Evolutionary conservation across 345 rosid genomes (phyloP).

Genomic region (Garcia nutans): DNA sequence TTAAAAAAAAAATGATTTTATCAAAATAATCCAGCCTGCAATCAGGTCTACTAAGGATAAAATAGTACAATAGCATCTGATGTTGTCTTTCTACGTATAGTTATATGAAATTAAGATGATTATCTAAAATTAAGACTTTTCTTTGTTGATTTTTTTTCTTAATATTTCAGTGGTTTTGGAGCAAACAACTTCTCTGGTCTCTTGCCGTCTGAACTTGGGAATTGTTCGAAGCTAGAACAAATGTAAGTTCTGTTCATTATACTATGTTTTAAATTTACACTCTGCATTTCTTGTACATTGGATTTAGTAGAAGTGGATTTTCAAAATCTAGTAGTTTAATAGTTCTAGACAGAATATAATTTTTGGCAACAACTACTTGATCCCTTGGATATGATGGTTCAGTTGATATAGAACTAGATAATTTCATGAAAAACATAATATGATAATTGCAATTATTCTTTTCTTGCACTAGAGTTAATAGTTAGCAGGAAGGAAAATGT

Average conservation of each 20-base stretch:
- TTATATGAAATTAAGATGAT: background rate
- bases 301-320: background rate
- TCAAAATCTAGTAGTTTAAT: background rate
- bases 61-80: background rate
- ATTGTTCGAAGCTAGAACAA: conserved; percentile 40
- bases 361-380: no score
- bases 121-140: background rate
- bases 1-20: no score
- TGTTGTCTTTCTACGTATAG: background rate
- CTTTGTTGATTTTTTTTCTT: background rate
- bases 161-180: conserved; percentile 38
- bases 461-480: background rate
- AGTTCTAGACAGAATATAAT: no score
- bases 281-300: background rate
- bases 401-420: no score
- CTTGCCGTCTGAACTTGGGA: conserved; percentile 65
- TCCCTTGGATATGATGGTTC: no score
- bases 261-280: background rate
- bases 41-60: background rate
- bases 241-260: conserved; percentile 44
- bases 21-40: no score
- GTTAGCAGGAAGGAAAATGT: background rate
- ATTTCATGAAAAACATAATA: no score
- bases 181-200: conserved; percentile 68
- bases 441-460: no score